Conservation (phyloP, 2,329 filamentous ascomycete genomes). For the Alternaria viburni region DNA sequence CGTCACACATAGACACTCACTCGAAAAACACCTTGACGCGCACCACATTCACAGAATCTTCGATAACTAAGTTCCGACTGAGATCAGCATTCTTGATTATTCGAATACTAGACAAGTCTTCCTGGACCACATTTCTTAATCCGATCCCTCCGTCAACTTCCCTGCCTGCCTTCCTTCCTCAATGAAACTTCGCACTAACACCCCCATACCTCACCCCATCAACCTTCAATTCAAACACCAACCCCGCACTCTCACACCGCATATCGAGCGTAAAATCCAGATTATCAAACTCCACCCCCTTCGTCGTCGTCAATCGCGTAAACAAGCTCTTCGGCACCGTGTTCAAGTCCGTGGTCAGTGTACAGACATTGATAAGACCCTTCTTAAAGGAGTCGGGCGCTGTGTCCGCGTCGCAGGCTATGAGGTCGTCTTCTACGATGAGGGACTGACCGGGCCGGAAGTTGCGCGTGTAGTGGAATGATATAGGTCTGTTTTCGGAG, state of each 20-base stretch:
- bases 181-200: conserved; percentile 81
- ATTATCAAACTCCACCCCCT: conserved; percentile 81
- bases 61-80: background rate
- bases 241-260: conserved; percentile 77
- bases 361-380: conserved; percentile 73
- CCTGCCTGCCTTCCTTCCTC: conserved; percentile 14
- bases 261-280: conserved; percentile 83
- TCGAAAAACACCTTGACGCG: background rate
- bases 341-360: conserved; percentile 78
- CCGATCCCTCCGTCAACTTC: background rate
- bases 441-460: conserved; percentile 80
- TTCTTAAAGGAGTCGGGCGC: conserved; percentile 62
- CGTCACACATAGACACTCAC: background rate
- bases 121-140: background rate
- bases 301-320: conserved; percentile 76
- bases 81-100: background rate
- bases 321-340: conserved; percentile 77
- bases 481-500: conserved; percentile 74
- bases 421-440: conserved; percentile 79
- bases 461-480: conserved; percentile 85
- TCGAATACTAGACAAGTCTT: background rate
- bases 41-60: background rate
- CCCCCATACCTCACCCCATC: conserved; percentile 78
- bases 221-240: conserved; percentile 80
- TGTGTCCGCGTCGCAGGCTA: conserved; percentile 74